Conservation (phyloP, 2,329 filamentous ascomycete species). For the Neofusicoccum cordaticola region DNA sequence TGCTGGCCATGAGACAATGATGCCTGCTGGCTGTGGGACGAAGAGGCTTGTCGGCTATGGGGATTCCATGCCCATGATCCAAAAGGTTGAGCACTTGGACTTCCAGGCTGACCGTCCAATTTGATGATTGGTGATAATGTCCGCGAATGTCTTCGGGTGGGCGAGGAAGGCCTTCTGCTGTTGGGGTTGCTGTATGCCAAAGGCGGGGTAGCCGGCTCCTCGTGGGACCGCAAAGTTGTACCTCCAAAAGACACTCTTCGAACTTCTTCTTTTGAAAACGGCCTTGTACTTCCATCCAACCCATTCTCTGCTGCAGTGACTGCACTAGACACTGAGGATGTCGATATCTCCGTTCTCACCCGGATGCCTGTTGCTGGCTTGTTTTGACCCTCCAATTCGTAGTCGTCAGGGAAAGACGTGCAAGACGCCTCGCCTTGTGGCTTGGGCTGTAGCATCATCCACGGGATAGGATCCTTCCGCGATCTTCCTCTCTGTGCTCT, state of each 20-base stretch:
- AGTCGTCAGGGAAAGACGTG: neutral
- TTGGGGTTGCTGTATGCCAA: slow-evolving; percentile 3
- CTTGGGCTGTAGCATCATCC: slow-evolving; percentile 7
- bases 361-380: neutral
- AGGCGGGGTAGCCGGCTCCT: neutral
- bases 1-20: too few relatives aligned
- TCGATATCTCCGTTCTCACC: neutral
- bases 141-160: neutral
- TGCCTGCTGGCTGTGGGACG: neutral
- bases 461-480: neutral
- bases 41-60: neutral
- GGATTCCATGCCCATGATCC: neutral
- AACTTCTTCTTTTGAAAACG: neutral
- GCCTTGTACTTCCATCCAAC: neutral
- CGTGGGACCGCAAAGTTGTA: neutral
- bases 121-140: neutral
- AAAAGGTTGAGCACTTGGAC: neutral
- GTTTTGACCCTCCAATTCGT: neutral
- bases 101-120: neutral
- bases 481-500: neutral
- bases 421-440: neutral
- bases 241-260: slow-evolving; percentile 2
- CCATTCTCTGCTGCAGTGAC: neutral
- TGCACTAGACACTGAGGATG: neutral
- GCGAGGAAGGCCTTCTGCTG: slow-evolving; percentile 1